Base-by-base conservation (phyloP, 2,329 filamentous ascomycete genomes). In the Plectosphaerella sp. region DNA sequence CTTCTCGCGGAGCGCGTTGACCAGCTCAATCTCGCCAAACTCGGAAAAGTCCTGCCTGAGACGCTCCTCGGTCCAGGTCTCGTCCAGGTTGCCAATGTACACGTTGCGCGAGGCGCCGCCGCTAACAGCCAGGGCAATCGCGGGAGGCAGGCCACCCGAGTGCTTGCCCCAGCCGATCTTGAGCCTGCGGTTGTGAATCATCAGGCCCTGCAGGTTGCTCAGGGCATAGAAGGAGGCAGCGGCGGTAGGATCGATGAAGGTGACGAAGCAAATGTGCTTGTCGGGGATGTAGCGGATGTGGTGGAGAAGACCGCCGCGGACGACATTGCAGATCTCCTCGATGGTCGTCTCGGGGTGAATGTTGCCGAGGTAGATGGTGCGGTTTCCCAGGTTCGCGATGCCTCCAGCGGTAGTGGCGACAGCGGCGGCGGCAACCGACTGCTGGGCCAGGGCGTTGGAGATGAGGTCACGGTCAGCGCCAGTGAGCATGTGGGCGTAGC, bases 121-220 rank as follows among this genome's bases (percentile, higher is more conserved):
- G 61, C 91, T 97, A 50, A 99, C 94, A 46, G 94, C 94, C 58
- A 99, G 77, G 18, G 94, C 93, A 66, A 99, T 97, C 8, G 94
- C 94, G 18, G 94, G 92, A 39, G 94, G 94, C 24, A 99, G 84
- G 60, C 92, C 93, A 55, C 94, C 94, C 5, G 94, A 99, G 72
- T 99, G 94, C 79, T 99, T 99, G 58, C 94, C 94, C 94, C 94
- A 99, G 59, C 94, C 94, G 68, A 99, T 97, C 82, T 99, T 99
- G 60, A 99, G 78, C 50, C 94, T 87, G 58, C 94, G 85, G 74
- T 99, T 99, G 76, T 99, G 94, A 63, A 99, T 99, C 94, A 99
- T 99, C 59, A 99, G 76, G 22, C 94, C 94, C 68, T 99, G 94
- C 25, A 99, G 78, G 72, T 97, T 97, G 80, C 92, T 97, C 54